These are phyloP conservation scores for Penicillium flavigenum DNA, from an alignment of 495 filamentous ascomycete genomes.

Conservation along the genomic window DNA sequence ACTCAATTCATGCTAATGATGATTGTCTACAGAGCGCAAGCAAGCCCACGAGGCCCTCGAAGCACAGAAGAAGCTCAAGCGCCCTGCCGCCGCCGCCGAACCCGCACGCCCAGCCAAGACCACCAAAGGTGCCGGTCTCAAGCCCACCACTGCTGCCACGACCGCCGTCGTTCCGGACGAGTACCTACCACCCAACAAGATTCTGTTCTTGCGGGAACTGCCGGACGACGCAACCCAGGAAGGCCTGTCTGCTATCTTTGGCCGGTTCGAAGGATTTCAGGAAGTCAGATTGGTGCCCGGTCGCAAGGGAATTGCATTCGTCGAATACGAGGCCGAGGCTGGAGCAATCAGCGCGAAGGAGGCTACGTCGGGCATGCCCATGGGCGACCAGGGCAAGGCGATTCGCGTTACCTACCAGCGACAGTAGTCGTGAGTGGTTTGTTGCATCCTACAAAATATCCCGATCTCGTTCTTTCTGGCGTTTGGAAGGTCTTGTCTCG, in stretches of 20 bases:
- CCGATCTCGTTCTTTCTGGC: slow-evolving; percentile 29
- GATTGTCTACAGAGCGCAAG: slow-evolving; percentile 67
- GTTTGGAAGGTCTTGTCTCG: slow-evolving; percentile 34
- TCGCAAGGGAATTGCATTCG: slow-evolving; percentile 87
- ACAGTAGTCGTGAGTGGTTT: slow-evolving; percentile 52
- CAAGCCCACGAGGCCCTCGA: slow-evolving; percentile 83
- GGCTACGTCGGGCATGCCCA: slow-evolving; percentile 82
- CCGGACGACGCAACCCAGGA: slow-evolving; percentile 85
- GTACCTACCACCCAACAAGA: slow-evolving; percentile 95
- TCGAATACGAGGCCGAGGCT: slow-evolving; percentile 89
- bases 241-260: slow-evolving; percentile 75
- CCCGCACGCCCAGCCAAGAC: slow-evolving; percentile 67
- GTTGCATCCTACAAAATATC: slow-evolving; percentile 20
- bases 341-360: slow-evolving; percentile 95
- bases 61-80: slow-evolving; percentile 79
- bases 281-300: slow-evolving; percentile 89
- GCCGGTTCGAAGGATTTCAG: slow-evolving; percentile 88
- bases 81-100: slow-evolving; percentile 56
- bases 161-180: slow-evolving; percentile 88
- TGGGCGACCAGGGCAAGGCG: slow-evolving; percentile 66
- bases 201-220: slow-evolving; percentile 91
- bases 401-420: slow-evolving; percentile 91
- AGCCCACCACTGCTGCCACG: slow-evolving; percentile 66
- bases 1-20: slow-evolving; percentile 7
- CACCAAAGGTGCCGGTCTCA: slow-evolving; percentile 75